A percentile compares a stretch with the other conserved stretches of the same genome.
phyloP scores from a whole-genome alignment of 805 yeast genomes.

The Saturnispora quitensis region DNA sequence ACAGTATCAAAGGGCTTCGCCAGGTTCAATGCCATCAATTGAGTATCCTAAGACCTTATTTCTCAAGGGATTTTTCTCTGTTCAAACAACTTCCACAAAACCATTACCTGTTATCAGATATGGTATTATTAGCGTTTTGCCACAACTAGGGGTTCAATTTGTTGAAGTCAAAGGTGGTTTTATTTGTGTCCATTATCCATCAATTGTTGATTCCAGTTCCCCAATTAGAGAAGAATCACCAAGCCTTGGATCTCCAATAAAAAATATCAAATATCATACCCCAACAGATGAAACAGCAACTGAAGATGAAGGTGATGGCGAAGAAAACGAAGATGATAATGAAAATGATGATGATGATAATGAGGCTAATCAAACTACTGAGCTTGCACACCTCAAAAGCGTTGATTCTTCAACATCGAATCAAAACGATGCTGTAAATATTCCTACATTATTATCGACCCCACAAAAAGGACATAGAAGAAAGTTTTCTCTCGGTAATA shows the following conservation, averaged over 20 bases:
- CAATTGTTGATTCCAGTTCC: conserved; percentile 24
- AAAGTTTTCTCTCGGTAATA: conserved; percentile 55
- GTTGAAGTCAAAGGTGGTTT: conserved; percentile 93
- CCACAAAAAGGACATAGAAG: conserved; percentile 43
- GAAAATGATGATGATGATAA: conserved; percentile 7
- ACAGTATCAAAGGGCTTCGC: conserved; percentile 44
- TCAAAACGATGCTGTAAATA: conserved; percentile 23
- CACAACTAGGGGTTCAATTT: conserved; percentile 66
- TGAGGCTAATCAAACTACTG: background rate
- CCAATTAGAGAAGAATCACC: conserved; percentile 9
- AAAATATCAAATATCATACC: background rate
- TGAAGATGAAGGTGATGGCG: conserved; percentile 14
- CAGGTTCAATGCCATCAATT: conserved; percentile 85
- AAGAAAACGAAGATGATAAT: conserved; percentile 13
- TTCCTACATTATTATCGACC: conserved; percentile 14
- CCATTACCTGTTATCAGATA: conserved; percentile 83
- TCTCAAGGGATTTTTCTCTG: conserved; percentile 88
- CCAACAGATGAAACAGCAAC: background rate
- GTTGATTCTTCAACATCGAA: conserved; percentile 12
- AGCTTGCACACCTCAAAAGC: conserved; percentile 7
- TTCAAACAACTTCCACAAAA: conserved; percentile 89
- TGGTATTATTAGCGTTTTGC: conserved; percentile 70
- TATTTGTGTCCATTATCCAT: conserved; percentile 64
- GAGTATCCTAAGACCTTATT: conserved; percentile 87
- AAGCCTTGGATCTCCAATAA: conserved; percentile 4